Conservation (phyloP, 768 basidiomycete species). For the Lepiota venenata region DNA sequence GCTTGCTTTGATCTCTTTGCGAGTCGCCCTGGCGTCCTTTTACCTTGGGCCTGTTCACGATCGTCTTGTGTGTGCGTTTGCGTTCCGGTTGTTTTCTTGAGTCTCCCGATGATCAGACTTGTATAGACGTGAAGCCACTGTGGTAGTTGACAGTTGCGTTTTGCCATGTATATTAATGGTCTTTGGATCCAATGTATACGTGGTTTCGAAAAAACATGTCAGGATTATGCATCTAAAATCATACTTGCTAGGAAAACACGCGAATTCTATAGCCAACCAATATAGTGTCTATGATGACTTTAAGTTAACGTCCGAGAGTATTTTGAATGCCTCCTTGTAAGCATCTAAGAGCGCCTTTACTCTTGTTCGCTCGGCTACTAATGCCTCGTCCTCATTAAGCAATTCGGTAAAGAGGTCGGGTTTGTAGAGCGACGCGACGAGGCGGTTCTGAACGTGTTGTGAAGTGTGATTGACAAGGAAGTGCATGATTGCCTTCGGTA, state of each 20-base stretch:
- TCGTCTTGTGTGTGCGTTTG: constrained; percentile 8
- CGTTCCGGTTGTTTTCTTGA: constrained; percentile 8
- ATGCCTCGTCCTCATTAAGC: constrained; percentile 92
- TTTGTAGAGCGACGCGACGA: constrained; percentile 94
- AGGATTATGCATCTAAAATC: constrained; percentile 2
- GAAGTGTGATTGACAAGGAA: constrained; percentile 96
- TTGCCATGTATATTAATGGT: constrained; percentile 2
- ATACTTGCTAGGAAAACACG: constrained; percentile 8
- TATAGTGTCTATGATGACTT: constrained; percentile 47
- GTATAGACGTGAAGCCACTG: constrained; percentile 9
- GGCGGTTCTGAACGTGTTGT: constrained; percentile 92
- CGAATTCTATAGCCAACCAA: constrained; percentile 1
- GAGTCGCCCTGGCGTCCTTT: not conserved
- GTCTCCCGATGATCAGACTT: constrained; percentile 11
- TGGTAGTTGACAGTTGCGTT: not conserved
- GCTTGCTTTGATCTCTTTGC: not conserved
- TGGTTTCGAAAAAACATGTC: not conserved
- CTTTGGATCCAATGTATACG: constrained; percentile 7
- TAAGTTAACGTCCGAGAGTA: constrained; percentile 75
- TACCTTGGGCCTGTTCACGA: not conserved
- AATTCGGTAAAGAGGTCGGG: constrained; percentile 89
- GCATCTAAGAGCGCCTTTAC: constrained; percentile 95
- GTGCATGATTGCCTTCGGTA: constrained; percentile 99
- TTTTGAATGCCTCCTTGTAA: constrained; percentile 93
- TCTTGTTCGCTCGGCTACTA: constrained; percentile 89